phyloP scores from a whole-genome alignment of 2,329 filamentous ascomycete species.

The Coniochaeta pulveracea region DNA sequence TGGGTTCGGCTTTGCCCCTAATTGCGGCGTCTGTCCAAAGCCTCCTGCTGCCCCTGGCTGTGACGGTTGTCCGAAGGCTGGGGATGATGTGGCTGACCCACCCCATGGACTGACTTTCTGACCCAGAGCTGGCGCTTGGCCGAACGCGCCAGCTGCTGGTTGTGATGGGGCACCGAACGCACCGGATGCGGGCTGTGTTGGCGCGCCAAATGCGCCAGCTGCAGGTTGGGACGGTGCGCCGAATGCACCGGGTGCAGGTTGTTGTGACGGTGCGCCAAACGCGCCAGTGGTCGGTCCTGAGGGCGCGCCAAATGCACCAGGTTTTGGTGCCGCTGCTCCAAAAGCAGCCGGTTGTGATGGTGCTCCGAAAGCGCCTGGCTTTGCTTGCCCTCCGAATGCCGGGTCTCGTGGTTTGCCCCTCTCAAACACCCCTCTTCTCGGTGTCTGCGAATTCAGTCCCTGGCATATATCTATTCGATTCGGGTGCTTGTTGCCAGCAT shows the following conservation, averaged over 20 bases:
- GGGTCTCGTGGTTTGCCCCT: conserved; percentile 21
- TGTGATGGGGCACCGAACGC: conserved; percentile 30
- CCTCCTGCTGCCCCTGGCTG: conserved; percentile 18
- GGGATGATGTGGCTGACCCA: conserved; percentile 19
- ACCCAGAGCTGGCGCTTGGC: conserved; percentile 26
- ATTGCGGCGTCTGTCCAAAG: conserved; percentile 27
- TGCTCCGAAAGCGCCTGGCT: conserved; percentile 32
- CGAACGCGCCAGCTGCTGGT: conserved; percentile 18
- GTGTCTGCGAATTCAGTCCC: conserved; percentile 28
- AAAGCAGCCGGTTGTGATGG: conserved; percentile 19
- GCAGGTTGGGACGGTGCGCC: conserved; percentile 10
- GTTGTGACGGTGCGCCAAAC: conserved; percentile 22
- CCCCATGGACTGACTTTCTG: conserved; percentile 21
- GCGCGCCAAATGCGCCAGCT: conserved; percentile 4
- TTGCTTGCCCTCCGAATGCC: conserved; percentile 17
- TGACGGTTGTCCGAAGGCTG: conserved; percentile 28
- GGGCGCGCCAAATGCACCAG: too few species aligned
- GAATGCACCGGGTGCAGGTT: conserved; percentile 13
- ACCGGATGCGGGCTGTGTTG: conserved; percentile 16
- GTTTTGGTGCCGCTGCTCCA: conserved; percentile 12
- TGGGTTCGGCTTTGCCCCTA: conserved; percentile 10
- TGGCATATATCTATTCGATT: conserved; percentile 59
- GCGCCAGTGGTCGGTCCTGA: conserved; percentile 16
- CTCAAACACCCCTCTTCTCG: conserved; percentile 31
- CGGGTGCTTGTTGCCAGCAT: conserved; percentile 58